Percentiles rank a stretch among this genome's conserved stretches.
phyloP scores from a whole-genome alignment of 2,329 filamentous ascomycete species.

The Dendryphion nanum region DNA sequence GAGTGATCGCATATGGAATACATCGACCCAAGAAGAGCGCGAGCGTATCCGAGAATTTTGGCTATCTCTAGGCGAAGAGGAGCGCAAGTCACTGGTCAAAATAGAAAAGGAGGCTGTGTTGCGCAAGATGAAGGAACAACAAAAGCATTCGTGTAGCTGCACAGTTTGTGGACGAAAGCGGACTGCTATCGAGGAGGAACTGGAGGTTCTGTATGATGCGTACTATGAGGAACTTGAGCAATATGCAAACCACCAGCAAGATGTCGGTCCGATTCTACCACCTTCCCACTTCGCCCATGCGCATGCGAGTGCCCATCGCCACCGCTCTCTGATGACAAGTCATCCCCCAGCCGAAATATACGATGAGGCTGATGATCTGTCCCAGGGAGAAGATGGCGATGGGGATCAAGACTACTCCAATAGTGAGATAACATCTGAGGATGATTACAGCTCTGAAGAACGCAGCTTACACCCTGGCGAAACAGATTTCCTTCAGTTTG shows the following conservation, averaged over 20 bases:
- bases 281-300: conserved; percentile 61
- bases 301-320: conserved; percentile 55
- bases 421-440: conserved; percentile 65
- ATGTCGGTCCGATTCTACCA: conserved; percentile 67
- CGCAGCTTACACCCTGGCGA: conserved; percentile 64
- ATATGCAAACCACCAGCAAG: conserved; percentile 84
- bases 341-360: conserved; percentile 73
- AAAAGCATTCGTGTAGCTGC: conserved; percentile 98
- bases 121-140: conserved; percentile 99
- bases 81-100: conserved; percentile 92
- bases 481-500: conserved; percentile 95
- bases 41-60: conserved; percentile 98
- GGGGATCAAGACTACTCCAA: conserved; percentile 50
- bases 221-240: conserved; percentile 98
- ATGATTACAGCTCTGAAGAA: conserved; percentile 65
- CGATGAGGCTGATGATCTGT: conserved; percentile 55
- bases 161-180: conserved; percentile 95
- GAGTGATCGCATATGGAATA: conserved; percentile 86
- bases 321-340: conserved; percentile 57
- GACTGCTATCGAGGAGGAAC: conserved; percentile 94
- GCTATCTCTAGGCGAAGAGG: conserved; percentile 89
- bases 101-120: conserved; percentile 98
- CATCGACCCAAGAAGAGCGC: conserved; percentile 87
- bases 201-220: conserved; percentile 95
- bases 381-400: conserved; percentile 55